Evolutionary conservation across 495 filamentous ascomycete genomes (phyloP).

Genomic region (Rostrohypoxylon terebratum): DNA sequence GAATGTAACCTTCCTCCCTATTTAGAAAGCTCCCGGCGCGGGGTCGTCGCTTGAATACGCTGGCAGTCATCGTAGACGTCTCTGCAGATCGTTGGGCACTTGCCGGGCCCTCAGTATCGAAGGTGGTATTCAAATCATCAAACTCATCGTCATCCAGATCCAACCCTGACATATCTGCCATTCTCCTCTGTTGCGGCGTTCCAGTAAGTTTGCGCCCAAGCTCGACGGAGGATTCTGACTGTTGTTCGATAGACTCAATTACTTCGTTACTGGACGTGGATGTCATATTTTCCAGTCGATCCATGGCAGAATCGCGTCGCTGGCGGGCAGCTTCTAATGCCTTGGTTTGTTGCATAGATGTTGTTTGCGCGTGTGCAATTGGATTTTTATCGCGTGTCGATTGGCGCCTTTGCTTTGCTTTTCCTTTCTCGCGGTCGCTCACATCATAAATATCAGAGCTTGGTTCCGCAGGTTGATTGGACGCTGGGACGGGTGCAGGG

Average conservation of each 20-base stretch:
- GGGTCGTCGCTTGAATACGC: constrained; percentile 58
- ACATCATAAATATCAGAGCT: constrained; percentile 59
- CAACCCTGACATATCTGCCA: constrained; percentile 57
- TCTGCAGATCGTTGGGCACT: constrained; percentile 56
- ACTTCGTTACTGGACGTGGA: constrained; percentile 48
- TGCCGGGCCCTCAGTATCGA: constrained; percentile 50
- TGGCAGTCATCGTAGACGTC: constrained; percentile 58
- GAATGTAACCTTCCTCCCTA: constrained; percentile 57
- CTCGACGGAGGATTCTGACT: constrained; percentile 43
- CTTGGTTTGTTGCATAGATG: constrained; percentile 47
- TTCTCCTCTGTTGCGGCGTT: constrained; percentile 44
- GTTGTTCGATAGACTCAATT: constrained; percentile 5
- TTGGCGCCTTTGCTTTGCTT: constrained; percentile 37
- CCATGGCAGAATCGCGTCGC: constrained; percentile 56
- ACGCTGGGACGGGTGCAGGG: constrained; percentile 29
- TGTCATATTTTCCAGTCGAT: constrained; percentile 54
- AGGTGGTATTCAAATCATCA: constrained; percentile 58
- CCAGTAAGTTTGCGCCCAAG: constrained; percentile 48
- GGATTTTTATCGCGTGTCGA: constrained; percentile 35
- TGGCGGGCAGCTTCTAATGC: constrained; percentile 48
- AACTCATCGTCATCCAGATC: constrained; percentile 62
- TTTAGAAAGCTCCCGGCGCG: constrained; percentile 60
- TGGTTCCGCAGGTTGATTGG: constrained; percentile 20
- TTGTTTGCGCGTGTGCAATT: constrained; percentile 18
- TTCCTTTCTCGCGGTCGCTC: constrained; percentile 60